Conservation (phyloP, 2,329 filamentous ascomycete species). For the Pseudopyricularia cyperi region DNA sequence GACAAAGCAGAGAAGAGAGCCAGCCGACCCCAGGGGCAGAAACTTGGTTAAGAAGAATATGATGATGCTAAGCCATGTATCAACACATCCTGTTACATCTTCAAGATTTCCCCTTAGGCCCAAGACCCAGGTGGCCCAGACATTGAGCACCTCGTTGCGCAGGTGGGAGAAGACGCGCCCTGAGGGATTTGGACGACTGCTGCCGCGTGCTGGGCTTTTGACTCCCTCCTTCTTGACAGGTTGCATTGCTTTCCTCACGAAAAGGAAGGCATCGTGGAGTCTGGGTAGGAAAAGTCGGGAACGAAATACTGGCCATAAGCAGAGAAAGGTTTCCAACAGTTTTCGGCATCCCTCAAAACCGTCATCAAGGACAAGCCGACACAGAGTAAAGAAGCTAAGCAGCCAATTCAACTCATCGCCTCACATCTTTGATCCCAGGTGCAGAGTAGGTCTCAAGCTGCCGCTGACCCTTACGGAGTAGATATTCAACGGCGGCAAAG, state of each 20-base stretch:
- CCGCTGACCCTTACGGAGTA: constrained; percentile 66
- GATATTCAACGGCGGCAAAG: constrained; percentile 73
- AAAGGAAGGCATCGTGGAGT: no score
- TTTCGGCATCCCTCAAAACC: no score
- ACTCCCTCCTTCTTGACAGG: no score
- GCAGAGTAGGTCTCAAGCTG: constrained; percentile 75
- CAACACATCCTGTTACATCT: constrained; percentile 1
- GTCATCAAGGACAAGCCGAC: no score
- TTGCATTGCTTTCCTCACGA: no score
- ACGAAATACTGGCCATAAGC: no score
- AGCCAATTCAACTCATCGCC: constrained; percentile 20
- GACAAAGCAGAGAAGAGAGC: neutral
- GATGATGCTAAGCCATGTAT: constrained; percentile 3
- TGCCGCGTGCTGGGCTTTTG: no score
- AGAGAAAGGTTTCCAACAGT: no score
- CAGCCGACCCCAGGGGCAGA: neutral
- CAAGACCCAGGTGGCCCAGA: neutral
- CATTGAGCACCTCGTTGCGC: neutral
- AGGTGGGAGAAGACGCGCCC: neutral
- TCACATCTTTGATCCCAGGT: constrained; percentile 67
- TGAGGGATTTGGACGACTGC: neutral
- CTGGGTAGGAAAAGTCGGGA: no score
- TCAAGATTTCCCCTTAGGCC: neutral
- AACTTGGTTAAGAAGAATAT: neutral
- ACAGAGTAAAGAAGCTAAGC: no score